Conservation (phyloP, 1,284 basidiomycete genomes). For the Ustilago curta region DNA sequence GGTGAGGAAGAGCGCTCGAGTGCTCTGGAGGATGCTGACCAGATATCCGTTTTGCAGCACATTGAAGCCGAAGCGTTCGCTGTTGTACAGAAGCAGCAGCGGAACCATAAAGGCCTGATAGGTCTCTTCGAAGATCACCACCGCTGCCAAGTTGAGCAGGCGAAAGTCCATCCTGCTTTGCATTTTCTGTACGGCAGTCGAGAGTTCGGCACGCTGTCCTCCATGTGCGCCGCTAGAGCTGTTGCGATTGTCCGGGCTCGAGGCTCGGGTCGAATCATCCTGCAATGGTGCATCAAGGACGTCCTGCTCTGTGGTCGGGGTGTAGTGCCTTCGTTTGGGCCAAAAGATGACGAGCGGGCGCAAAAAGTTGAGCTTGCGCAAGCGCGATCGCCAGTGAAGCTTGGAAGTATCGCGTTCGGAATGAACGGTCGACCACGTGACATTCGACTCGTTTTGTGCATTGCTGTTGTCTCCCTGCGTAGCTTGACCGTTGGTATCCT, state of each 20-base stretch:
- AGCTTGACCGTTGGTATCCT: not conserved
- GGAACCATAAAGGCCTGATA: constrained; percentile 64
- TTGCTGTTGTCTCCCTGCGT: constrained; percentile 1
- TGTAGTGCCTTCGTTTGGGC: constrained; percentile 37
- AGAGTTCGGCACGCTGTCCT: constrained; percentile 22
- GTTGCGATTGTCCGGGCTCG: not conserved
- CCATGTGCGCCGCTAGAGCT: not conserved
- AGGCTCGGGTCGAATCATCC: not conserved
- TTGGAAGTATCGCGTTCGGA: constrained; percentile 35
- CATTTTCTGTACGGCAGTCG: constrained; percentile 28
- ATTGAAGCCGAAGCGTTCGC: constrained; percentile 57
- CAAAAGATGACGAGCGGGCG: constrained; percentile 56
- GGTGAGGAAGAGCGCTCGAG: constrained; percentile 55
- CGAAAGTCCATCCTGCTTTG: constrained; percentile 50
- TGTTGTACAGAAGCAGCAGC: constrained; percentile 61
- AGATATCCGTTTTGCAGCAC: constrained; percentile 64
- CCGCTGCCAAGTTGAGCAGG: constrained; percentile 53
- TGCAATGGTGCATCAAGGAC: constrained; percentile 32
- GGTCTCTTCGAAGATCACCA: constrained; percentile 60
- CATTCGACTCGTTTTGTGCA: constrained; percentile 28
- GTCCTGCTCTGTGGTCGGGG: constrained; percentile 31
- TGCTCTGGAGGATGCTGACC: constrained; percentile 58
- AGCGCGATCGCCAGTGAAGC: constrained; percentile 42
- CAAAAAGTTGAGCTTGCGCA: constrained; percentile 56
- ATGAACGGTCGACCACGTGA: constrained; percentile 40